A percentile compares a stretch with the other conserved stretches of the same genome.
Conservation (phyloP, 108 stramenopile species). For the Nannochloropsis oceanica region DNA sequence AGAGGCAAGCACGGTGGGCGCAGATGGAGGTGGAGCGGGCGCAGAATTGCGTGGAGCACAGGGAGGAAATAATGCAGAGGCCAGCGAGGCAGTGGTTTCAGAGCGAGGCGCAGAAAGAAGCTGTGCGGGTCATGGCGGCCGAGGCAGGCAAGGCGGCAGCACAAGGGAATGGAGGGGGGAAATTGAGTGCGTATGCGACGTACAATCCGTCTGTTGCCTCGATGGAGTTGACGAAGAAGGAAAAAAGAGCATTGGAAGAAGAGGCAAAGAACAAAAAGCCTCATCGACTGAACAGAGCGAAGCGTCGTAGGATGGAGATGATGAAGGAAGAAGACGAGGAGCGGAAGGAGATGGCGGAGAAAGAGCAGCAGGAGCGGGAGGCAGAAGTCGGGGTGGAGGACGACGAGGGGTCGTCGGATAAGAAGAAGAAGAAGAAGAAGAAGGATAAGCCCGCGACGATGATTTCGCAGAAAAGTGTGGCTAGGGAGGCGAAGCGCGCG, state of each 20-base stretch:
- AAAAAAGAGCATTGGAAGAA: not conserved
- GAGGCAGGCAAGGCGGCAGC: conserved; percentile 14
- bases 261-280: conserved; percentile 28
- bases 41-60: conserved; percentile 33
- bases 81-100: conserved; percentile 38
- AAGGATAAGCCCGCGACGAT: not conserved
- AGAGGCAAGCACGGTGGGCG: conserved; percentile 28
- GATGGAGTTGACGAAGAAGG: not conserved
- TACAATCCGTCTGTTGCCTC: not conserved
- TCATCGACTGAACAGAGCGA: conserved; percentile 40
- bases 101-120: conserved; percentile 25
- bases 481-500: not conserved
- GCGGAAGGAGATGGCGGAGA: not conserved
- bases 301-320: conserved; percentile 38
- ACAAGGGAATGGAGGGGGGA: not conserved
- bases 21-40: conserved; percentile 39
- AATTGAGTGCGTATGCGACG: not conserved
- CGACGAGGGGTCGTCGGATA: not conserved
- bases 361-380: not conserved
- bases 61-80: conserved; percentile 30
- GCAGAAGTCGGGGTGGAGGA: not conserved
- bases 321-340: conserved; percentile 31
- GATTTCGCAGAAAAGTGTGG: not conserved
- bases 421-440: no score
- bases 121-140: conserved; percentile 5